These are phyloP conservation scores for Endoconidiophora laricicola DNA, from an alignment of 2,329 filamentous ascomycete genomes.

Conservation along the genomic window DNA sequence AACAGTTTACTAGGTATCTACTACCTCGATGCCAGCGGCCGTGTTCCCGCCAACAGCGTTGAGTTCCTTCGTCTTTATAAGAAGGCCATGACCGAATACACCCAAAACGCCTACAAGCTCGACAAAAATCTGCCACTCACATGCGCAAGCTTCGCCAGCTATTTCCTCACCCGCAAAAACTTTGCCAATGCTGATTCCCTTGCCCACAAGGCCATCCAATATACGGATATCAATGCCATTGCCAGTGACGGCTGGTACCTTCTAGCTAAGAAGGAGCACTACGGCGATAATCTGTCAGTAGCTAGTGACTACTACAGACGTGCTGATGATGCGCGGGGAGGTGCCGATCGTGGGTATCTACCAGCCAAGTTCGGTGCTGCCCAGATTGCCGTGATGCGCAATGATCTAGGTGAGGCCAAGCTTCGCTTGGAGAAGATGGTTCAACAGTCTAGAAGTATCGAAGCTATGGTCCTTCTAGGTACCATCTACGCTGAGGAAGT, in stretches of 20 bases:
- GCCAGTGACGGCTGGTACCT: slow-evolving; percentile 97
- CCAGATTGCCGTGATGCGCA: slow-evolving; percentile 70
- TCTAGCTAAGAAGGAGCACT: slow-evolving; percentile 80
- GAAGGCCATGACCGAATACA: slow-evolving; percentile 86
- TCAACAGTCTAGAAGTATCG: slow-evolving; percentile 64
- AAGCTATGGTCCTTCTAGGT: slow-evolving; percentile 83
- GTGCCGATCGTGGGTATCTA: slow-evolving; percentile 75
- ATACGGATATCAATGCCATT: slow-evolving; percentile 89
- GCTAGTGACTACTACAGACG: slow-evolving; percentile 78
- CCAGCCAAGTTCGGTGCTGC: slow-evolving; percentile 91
- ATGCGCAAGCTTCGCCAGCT: slow-evolving; percentile 76
- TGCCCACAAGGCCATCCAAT: slow-evolving; percentile 83
- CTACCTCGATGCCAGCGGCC: slow-evolving; percentile 73
- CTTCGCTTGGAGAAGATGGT: slow-evolving; percentile 88
- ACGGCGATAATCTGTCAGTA: slow-evolving; percentile 54
- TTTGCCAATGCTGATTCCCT: slow-evolving; percentile 71
- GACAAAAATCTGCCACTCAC: slow-evolving; percentile 84
- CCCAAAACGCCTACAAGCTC: slow-evolving; percentile 81
- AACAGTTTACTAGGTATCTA: slow-evolving; percentile 82
- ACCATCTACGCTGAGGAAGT: slow-evolving; percentile 90
- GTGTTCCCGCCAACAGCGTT: slow-evolving; percentile 66
- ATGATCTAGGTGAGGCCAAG: slow-evolving; percentile 81
- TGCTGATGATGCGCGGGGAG: slow-evolving; percentile 81
- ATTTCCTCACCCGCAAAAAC: slow-evolving; percentile 72
- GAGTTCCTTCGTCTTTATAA: slow-evolving; percentile 77